Evolutionary conservation across 352 stramenopile genomes (phyloP).

Genomic region (Phytophthora uliginosa): DNA sequence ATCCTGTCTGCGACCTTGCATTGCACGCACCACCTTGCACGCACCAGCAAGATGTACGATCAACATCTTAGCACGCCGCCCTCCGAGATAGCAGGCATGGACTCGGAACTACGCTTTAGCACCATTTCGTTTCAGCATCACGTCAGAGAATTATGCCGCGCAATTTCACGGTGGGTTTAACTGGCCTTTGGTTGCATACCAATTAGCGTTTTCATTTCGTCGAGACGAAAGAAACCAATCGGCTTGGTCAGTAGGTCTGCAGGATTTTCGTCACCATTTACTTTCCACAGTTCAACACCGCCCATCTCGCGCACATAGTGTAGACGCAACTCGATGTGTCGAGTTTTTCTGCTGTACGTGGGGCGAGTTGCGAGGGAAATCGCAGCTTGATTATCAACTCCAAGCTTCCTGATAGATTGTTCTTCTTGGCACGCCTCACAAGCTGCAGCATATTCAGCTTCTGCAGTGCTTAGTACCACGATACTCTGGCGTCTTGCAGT

Average conservation of each 20-base stretch:
- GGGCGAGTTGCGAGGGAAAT: not conserved
- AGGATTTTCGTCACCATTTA: too few species aligned
- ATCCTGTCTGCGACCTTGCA: too few species aligned
- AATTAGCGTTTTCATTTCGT: too few species aligned
- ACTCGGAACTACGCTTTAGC: constrained; percentile 2
- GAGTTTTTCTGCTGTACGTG: constrained; percentile 5
- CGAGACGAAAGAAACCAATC: too few species aligned
- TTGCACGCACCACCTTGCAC: too few species aligned
- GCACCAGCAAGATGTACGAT: not conserved
- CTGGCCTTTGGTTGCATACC: not conserved
- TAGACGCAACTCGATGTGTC: constrained; percentile 1
- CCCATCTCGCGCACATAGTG: too few species aligned
- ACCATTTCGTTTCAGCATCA: not conserved
- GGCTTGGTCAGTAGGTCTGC: too few species aligned
- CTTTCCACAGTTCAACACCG: too few species aligned
- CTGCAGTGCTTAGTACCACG: too few species aligned
- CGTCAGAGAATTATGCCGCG: not conserved
- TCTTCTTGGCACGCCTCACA: constrained; percentile 7
- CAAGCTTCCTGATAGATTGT: not conserved
- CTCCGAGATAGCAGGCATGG: not conserved
- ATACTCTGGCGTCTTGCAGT: constrained; percentile 2
- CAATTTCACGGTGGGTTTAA: not conserved
- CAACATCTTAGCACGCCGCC: constrained; percentile 1
- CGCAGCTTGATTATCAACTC: constrained; percentile 4
- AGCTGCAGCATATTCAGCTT: constrained; percentile 9